Evolutionary conservation across 2,329 filamentous ascomycete genomes (phyloP), one percentile per base, ranked within the genome.

Genomic region (Exophiala oligosperma): DNA sequence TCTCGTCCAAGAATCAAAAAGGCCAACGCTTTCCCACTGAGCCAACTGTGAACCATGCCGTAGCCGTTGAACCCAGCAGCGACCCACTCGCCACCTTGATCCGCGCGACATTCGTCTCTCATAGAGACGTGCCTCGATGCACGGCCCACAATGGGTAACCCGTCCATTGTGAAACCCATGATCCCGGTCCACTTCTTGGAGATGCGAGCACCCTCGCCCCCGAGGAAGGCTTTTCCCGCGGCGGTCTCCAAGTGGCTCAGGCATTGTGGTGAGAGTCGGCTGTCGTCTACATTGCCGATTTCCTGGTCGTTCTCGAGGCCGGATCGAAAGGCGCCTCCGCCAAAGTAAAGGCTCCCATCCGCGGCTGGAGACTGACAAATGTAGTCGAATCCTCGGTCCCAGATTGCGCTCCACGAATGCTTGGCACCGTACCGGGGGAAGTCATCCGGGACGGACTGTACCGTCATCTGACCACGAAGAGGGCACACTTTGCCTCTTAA

Each of bases 401-500:
- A 64, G 6, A 60, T 58, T 8, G 60, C 52, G 47, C 60, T 62
- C 62, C 62, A 23, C 50, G 54, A 24, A 63, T 69, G 52, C 59
- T 62, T 57, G 11, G 59, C 65, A 11, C 67, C 67, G 17, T 67
- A 59, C 8, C 69, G 68, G 2, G 67, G 56, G 17, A 72, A 62
- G 4, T 58, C 48, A 3, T 56, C 38, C 0, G 62, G 62, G 0
- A 73, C 68, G 24, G 69, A 66, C 59, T 78, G 77, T 3, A 74
- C 73, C 1, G 75, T 74, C 77, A 80, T 79, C 3, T 73, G 73
- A 0, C 74, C 75, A 32, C 75, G 72, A 17, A 74, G 68, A 0
- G 76, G 75, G 46, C 70, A 73, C 6, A 78, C 47, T 1, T 63
- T 65, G 1, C 76, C 76, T 3, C 71, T 67, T 1, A 79, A 63